Evolutionary conservation across 2,329 filamentous ascomycete species (phyloP), one percentile per base, ranked within the genome.

Genomic region (Colletotrichum ledebouriae): DNA sequence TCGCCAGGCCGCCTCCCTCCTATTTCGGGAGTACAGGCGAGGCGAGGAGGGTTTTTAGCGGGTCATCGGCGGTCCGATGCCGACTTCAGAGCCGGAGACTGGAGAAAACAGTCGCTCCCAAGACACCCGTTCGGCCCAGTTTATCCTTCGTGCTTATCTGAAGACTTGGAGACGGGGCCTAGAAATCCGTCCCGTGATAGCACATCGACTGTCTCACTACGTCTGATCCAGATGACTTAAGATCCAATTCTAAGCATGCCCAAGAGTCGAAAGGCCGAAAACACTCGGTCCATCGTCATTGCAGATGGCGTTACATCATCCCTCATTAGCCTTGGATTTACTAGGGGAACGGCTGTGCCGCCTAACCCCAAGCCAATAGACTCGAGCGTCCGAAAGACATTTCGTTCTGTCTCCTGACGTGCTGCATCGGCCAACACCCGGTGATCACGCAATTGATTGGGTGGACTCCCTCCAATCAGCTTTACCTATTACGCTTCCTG

Each of bases 371-470:
- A 50, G 61, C 52, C 56, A 39, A 46, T 41, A 56, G 33, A 60
- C 55, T 50, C 56, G n/a, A 49, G 53, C 55, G 29, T 49, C 17
- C 11, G 11, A 50, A 47, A 55, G 29, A 55, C 11, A 15, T 5
- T 37, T 15, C 12, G 20, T 37, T 44, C 9, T 29, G 42, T 41
- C 47, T 46, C 37, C n/a, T 66, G 17, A 57, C 65, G 64, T 53
- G n/a, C 9, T 52, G 44, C n/a, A 33, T 57, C 66, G 66, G 61
- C 66, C 53, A 66, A 60, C 49, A 65, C 34, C 34, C 61, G 41
- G 66, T 50, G 56, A 60, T 66, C 61, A 68, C 47, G 61, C 66
- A 65, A 59, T 60, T 68, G 61, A 68, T 69, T 69, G 66, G 66
- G 62, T 59, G 53, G 53, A 59, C 47, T 37, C 42, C n/a, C 41